phyloP scores from a whole-genome alignment of 441 rosid species.

The Syzygium malaccense region DNA sequence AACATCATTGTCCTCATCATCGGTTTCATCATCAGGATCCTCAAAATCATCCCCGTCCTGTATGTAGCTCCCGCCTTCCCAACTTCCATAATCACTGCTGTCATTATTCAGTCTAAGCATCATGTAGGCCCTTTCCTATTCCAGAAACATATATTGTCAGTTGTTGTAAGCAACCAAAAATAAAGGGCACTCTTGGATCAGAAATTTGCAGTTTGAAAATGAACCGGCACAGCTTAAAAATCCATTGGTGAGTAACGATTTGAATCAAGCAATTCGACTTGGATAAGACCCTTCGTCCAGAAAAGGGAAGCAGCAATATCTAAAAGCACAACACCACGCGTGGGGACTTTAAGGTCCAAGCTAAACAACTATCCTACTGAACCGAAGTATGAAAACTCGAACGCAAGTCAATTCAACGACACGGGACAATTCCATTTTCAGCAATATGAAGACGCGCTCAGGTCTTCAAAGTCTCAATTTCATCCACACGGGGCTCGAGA shows the following conservation, averaged over 20 bases:
- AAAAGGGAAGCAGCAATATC: neutral
- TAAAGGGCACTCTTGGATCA: neutral
- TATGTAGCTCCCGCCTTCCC: constrained; percentile 66
- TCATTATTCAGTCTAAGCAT: constrained; percentile 66
- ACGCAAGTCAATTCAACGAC: neutral
- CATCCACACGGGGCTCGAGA: neutral
- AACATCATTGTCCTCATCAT: constrained; percentile 24
- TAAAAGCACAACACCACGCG: neutral
- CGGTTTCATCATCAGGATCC: constrained; percentile 39
- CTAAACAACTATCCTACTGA: neutral
- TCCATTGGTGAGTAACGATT: neutral
- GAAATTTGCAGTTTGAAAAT: neutral
- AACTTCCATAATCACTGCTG: constrained; percentile 72
- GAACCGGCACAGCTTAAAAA: neutral
- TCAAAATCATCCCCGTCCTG: constrained; percentile 65
- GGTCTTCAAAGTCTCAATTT: neutral
- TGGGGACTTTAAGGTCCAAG: neutral
- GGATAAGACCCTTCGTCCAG: neutral
- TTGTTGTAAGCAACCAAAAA: neutral
- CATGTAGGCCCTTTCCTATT: constrained; percentile 86
- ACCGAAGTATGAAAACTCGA: neutral
- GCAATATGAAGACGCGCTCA: neutral
- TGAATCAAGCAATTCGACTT: neutral
- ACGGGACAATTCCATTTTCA: neutral
- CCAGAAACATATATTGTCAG: neutral